Evolutionary conservation across 176 grass and related monocot genomes (phyloP).

Genomic region (Canna indica): DNA sequence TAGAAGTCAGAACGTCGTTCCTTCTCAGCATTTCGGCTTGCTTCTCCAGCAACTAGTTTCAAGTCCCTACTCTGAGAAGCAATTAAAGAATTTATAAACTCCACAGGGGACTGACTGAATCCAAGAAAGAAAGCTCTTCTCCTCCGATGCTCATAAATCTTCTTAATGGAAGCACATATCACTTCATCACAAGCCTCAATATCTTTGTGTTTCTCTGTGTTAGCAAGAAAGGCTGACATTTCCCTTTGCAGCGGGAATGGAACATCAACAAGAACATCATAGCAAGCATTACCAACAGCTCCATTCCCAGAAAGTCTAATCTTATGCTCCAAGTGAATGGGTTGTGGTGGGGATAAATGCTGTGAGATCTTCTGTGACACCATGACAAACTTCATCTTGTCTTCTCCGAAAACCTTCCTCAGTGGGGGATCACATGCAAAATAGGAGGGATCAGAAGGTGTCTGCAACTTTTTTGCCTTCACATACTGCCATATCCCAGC

Average conservation of each 20-base stretch:
- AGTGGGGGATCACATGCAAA: conserved; percentile 65
- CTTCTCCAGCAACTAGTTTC: conserved; percentile 78
- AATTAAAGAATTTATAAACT: conserved; percentile 92
- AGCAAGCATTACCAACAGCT: conserved; percentile 55
- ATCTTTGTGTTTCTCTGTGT: conserved; percentile 91
- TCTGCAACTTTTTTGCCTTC: conserved; percentile 92
- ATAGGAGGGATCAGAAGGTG: conserved; percentile 69
- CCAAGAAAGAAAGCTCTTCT: conserved; percentile 96
- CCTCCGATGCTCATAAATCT: conserved; percentile 94
- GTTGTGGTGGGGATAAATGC: conserved; percentile 51
- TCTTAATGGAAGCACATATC: conserved; percentile 92
- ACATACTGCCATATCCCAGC: conserved; percentile 93
- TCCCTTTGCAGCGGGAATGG: conserved; percentile 90
- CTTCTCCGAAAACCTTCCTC: conserved; percentile 86
- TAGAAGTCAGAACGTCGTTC: conserved; percentile 86
- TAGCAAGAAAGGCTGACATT: conserved; percentile 69
- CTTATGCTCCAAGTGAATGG: conserved; percentile 80
- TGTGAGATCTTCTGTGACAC: conserved; percentile 94
- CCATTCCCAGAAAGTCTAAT: conserved; percentile 72
- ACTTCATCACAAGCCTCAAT: conserved; percentile 92
- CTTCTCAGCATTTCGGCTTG: conserved; percentile 69
- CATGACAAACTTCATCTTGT: conserved; percentile 80
- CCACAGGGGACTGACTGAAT: conserved; percentile 91
- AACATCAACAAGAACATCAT: conserved; percentile 95
- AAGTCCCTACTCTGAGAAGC: conserved; percentile 91